Evolutionary conservation across 768 basidiomycete genomes (phyloP).

Genomic region (Termitomyces eurrhizus): DNA sequence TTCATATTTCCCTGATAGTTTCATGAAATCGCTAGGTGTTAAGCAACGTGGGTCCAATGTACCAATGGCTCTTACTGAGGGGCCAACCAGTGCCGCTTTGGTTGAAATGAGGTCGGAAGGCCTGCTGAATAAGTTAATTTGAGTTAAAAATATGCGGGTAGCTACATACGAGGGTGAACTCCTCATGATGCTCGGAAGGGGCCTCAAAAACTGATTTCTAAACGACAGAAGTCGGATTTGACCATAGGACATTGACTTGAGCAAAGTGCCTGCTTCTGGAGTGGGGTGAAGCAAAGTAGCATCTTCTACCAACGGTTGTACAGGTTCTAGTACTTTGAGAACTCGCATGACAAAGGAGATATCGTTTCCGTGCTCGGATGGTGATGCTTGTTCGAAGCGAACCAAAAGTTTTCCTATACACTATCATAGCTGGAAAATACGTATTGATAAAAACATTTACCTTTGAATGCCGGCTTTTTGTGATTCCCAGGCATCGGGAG

Average conservation of each 20-base stretch:
- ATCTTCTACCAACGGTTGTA: neutral
- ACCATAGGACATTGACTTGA: neutral
- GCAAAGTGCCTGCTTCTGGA: neutral
- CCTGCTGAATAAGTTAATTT: neutral
- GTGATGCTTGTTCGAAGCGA: neutral
- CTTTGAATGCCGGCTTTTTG: neutral
- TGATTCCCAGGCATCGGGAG: neutral
- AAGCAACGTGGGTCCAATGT: neutral
- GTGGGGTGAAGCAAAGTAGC: neutral
- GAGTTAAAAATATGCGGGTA: neutral
- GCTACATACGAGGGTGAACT: neutral
- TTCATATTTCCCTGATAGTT: accelerated
- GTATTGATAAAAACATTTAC: neutral
- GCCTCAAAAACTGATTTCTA: neutral
- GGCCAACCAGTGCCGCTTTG: neutral
- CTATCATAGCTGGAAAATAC: neutral
- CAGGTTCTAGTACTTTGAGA: neutral
- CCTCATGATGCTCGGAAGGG: neutral
- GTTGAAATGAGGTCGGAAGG: neutral
- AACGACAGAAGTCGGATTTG: neutral
- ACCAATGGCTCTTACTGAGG: neutral
- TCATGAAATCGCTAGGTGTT: neutral
- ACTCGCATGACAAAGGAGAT: neutral
- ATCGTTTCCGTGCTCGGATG: neutral
- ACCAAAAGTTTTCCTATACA: neutral